Conservation (phyloP, 345 rosid genomes). For the Eucalyptus virginea region DNA sequence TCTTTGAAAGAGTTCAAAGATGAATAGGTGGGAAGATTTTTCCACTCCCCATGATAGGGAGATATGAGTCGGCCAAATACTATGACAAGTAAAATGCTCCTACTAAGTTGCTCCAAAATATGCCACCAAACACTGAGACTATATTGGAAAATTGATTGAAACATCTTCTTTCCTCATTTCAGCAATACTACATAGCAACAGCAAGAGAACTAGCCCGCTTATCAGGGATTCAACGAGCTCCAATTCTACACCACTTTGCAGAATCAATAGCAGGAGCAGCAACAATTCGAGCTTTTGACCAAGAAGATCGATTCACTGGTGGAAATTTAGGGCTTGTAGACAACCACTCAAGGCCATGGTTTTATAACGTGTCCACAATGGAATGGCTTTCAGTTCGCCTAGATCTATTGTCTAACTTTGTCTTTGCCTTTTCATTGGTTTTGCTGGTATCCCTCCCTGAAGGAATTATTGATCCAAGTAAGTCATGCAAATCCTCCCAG, state of each 20-base stretch:
- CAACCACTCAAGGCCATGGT: constrained; percentile 88
- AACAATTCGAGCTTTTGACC: constrained; percentile 80
- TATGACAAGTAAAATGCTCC: not conserved
- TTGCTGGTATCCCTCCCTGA: constrained; percentile 84
- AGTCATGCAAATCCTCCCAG: constrained; percentile 8
- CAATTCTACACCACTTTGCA: constrained; percentile 93
- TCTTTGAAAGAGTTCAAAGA: not conserved
- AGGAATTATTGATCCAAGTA: constrained; percentile 91
- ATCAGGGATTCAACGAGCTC: constrained; percentile 77
- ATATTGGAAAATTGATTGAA: not conserved
- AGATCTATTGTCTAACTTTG: constrained; percentile 77
- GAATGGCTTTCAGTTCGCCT: constrained; percentile 95
- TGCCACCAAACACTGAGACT: not conserved
- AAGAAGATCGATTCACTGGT: constrained; percentile 45
- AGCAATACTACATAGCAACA: constrained; percentile 87
- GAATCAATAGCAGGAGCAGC: constrained; percentile 90
- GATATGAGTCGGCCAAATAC: not conserved
- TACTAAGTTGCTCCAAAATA: not conserved
- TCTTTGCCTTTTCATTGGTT: constrained; percentile 81
- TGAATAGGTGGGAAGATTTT: not conserved
- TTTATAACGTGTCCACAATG: constrained; percentile 77
- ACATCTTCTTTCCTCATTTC: not conserved
- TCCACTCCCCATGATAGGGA: not conserved
- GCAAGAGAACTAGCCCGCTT: constrained; percentile 90
- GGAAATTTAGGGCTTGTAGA: constrained; percentile 63